Evolutionary conservation across 768 basidiomycete species (phyloP).

Genomic region (Phylloporus sp.): DNA sequence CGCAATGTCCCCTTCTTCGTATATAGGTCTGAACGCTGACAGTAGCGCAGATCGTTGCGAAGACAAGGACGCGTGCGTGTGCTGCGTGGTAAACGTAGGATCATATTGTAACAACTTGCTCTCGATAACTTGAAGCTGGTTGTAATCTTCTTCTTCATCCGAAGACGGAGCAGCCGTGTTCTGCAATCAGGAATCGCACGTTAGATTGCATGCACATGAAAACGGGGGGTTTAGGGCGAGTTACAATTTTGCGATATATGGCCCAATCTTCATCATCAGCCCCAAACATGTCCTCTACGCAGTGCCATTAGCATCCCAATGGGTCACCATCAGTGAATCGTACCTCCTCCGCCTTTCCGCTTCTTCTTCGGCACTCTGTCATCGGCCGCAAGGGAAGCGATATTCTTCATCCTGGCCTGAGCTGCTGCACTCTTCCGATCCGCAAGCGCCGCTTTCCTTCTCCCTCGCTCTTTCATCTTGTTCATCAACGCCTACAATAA

Average conservation of each 20-base stretch:
- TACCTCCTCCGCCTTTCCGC: constrained; percentile 76
- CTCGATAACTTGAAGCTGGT: constrained; percentile 69
- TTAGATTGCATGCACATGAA: background rate
- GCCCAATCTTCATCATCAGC: constrained; percentile 96
- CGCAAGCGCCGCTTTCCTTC: constrained; percentile 72
- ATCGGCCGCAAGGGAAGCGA: constrained; percentile 87
- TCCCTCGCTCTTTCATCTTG: constrained; percentile 79
- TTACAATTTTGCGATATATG: constrained; percentile 93
- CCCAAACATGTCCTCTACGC: constrained; percentile 85
- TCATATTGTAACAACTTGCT: constrained; percentile 77
- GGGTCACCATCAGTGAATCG: constrained; percentile 17
- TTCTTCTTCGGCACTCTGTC: constrained; percentile 80
- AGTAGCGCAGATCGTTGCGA: constrained; percentile 80
- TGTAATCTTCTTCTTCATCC: constrained; percentile 85
- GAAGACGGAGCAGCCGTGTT: constrained; percentile 69
- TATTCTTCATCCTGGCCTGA: constrained; percentile 94
- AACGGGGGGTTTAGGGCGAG: background rate
- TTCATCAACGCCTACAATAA: constrained; percentile 60
- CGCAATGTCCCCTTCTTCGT: constrained; percentile 67
- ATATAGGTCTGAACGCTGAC: constrained; percentile 76
- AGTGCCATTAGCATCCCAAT: background rate
- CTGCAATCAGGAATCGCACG: constrained; percentile 33
- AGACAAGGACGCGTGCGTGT: constrained; percentile 76
- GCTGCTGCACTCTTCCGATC: constrained; percentile 94
- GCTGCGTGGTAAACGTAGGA: constrained; percentile 71